A percentile compares a stretch with the other conserved stretches of the same genome.
phyloP scores from a whole-genome alignment of 352 stramenopile species.

The Phytophthora brassicae region DNA sequence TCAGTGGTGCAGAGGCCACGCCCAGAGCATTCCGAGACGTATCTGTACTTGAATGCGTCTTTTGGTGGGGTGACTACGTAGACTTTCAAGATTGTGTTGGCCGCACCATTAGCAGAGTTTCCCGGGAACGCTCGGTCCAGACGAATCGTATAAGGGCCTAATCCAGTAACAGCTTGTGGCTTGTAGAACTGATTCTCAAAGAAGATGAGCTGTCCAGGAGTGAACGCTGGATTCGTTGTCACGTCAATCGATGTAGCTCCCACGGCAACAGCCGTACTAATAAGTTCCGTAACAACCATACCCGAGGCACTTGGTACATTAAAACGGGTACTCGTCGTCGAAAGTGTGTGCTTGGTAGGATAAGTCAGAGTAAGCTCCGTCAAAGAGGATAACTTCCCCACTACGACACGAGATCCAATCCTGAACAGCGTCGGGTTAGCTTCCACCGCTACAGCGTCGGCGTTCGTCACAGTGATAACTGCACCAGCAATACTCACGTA shows the following conservation, averaged over 20 bases:
- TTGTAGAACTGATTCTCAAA: slow-evolving; percentile 69
- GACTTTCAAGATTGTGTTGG: not conserved
- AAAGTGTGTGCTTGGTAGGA: slow-evolving; percentile 30
- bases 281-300: not conserved
- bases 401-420: slow-evolving; percentile 23
- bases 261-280: slow-evolving; percentile 2
- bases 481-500: not conserved
- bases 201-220: slow-evolving; percentile 42
- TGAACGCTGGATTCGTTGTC: slow-evolving; percentile 3
- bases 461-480: not conserved
- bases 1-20: slow-evolving; percentile 69
- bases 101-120: slow-evolving; percentile 21
- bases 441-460: not conserved
- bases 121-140: slow-evolving; percentile 58
- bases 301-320: not conserved
- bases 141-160: slow-evolving; percentile 10
- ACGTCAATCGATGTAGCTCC: slow-evolving; percentile 11
- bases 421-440: slow-evolving; percentile 21
- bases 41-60: slow-evolving; percentile 52
- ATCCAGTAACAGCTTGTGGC: not conserved
- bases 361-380: slow-evolving; percentile 31
- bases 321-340: slow-evolving; percentile 13
- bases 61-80: slow-evolving; percentile 37
- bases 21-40: slow-evolving; percentile 73
- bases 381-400: not conserved